phyloP scores from a whole-genome alignment of 768 basidiomycete species.

The Podaxis pistillaris region DNA sequence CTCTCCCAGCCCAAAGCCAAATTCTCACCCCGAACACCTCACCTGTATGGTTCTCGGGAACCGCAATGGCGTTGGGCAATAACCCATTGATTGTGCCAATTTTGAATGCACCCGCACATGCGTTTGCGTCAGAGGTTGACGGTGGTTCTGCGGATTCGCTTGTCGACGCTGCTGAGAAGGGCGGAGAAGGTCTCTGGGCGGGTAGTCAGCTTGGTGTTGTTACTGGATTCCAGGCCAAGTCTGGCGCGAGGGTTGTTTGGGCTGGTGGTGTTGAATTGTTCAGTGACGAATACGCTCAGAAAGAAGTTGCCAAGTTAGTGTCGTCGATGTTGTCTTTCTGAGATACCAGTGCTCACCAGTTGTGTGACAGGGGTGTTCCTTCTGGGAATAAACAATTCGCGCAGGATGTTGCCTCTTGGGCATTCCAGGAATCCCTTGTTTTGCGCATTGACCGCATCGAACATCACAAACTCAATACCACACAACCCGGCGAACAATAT shows the following conservation, averaged over 20 bases:
- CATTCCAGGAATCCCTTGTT: constrained; percentile 84
- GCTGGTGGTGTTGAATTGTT: constrained; percentile 81
- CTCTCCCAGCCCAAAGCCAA: constrained; percentile 35
- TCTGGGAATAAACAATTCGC: constrained; percentile 78
- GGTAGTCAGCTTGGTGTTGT: constrained; percentile 77
- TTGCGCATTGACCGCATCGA: constrained; percentile 73
- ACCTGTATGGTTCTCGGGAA: constrained; percentile 77
- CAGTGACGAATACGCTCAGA: constrained; percentile 70
- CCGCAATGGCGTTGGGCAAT: constrained; percentile 59
- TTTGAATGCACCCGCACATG: constrained; percentile 70
- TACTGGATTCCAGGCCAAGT: constrained; percentile 84
- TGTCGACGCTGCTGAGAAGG: constrained; percentile 69
- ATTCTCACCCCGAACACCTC: constrained; percentile 47
- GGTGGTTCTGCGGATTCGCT: constrained; percentile 63
- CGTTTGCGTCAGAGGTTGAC: constrained; percentile 71
- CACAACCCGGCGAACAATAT: constrained; percentile 67
- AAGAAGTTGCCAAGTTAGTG: constrained; percentile 58
- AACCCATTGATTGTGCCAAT: constrained; percentile 85
- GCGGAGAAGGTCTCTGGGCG: constrained; percentile 80
- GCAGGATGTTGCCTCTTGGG: constrained; percentile 80
- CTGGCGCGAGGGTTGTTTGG: constrained; percentile 77
- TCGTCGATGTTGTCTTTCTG: background rate
- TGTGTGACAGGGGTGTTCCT: constrained; percentile 44
- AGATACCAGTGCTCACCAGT: background rate
- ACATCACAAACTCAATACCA: constrained; percentile 70